Evolutionary conservation across 345 rosid species (phyloP), one percentile per base, ranked within the genome.

Genomic region (Pugionium dolabratum): DNA sequence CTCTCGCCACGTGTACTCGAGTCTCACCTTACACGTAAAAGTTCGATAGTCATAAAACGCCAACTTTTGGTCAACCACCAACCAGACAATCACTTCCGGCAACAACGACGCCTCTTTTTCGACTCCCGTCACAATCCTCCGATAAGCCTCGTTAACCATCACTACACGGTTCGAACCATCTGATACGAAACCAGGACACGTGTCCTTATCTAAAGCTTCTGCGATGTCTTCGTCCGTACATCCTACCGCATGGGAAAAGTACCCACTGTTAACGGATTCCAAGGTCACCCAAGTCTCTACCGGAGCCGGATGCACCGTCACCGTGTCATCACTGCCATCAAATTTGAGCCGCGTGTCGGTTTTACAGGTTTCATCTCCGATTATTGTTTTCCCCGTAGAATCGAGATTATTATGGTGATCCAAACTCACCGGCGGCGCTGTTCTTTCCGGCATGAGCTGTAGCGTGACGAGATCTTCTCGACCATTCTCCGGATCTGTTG

Each of bases 361-460:
- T 64, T 25, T 30, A 50, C 18, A 10, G 7, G 69, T 64, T 59
- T 35, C 45, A 45, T 57, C 44, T 30, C n/a, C n/a, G 48, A 18
- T n/a, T 5, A 28, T 28, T 34, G 75, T 46, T 46, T 52, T 30
- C n/a, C 57, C 59, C 44, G 62, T 47, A 37, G 50, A 61, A 55
- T 64, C 68, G 9, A 64, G 42, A 68, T 39, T 39, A 35, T 29
- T 37, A 35, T 29, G 32, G 37, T 54, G 62, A 46, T 71, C 59
- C 30, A 76, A 75, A 56, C 79, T 67, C 78, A 75, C 43, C 7
- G 76, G 50, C 43, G 76, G 50, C 43, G 48, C 53, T 36, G 67
- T 54, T 59, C 56, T 72, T 71, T 77, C 86, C 28, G 91, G 87
- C 42, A 88, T 45, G 67, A 91, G 73, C 77, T 82, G 94, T 31